Conservation (phyloP, 495 filamentous ascomycete genomes). For the Parathielavia hyrcaniae region DNA sequence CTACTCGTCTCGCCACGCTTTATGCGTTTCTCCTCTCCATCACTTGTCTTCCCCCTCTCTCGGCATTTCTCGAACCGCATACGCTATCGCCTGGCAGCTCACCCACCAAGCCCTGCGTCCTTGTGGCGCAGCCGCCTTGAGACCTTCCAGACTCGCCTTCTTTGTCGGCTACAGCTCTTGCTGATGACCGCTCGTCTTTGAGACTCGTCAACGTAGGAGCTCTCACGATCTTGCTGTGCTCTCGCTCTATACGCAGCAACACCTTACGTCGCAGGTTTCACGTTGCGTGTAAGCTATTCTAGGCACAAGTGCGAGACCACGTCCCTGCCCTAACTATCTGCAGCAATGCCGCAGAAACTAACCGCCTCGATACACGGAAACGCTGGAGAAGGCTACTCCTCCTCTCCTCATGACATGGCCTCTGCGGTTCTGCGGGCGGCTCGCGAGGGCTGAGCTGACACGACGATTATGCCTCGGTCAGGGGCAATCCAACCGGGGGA, state of each 20-base stretch:
- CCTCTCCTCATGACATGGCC: too few relatives aligned
- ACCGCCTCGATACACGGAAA: background rate
- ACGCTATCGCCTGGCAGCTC: background rate
- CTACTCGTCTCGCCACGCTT: background rate
- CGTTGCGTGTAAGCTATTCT: background rate
- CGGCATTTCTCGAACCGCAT: background rate
- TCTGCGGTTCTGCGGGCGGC: too few relatives aligned
- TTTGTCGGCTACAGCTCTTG: background rate
- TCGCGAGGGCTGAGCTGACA: too few relatives aligned
- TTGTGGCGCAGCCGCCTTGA: background rate
- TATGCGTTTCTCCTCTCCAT: background rate
- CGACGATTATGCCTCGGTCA: too few relatives aligned
- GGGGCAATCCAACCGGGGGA: too few relatives aligned
- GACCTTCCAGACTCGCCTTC: conserved; percentile 1
- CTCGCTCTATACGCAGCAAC: background rate
- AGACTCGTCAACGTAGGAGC: background rate
- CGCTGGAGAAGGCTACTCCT: background rate
- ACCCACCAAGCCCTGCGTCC: background rate
- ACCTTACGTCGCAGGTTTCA: conserved; percentile 1
- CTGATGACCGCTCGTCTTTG: background rate
- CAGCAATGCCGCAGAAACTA: too few relatives aligned
- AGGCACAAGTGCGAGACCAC: background rate
- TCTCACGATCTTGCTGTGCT: too few relatives aligned
- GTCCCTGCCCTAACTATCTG: background rate
- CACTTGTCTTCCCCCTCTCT: background rate